Base-by-base conservation (phyloP, 192 early-diverging fungal genomes). In the Phycomyces nitens region DNA sequence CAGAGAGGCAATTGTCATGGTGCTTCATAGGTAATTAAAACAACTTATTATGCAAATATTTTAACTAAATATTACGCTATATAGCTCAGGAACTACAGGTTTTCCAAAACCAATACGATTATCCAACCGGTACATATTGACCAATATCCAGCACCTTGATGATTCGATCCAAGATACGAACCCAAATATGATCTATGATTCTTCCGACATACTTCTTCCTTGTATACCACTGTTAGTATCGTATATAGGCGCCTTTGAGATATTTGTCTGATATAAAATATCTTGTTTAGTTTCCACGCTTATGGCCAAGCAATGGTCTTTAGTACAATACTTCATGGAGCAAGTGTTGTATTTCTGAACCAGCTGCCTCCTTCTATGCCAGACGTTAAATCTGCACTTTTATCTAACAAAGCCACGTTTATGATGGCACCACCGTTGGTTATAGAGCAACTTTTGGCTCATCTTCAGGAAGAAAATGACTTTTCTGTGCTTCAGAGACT, bases 1-100 rank as follows among this genome's bases (percentile, higher is more conserved):
- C 23, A 18, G 43, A n/a, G 1, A 41, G 4, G 47, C 43, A 24
- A 4, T 16, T 24, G 26, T 26, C 26, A 18, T 60, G 2, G 47
- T 60, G 21, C 4, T 60, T 29, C 58, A 60, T n/a, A 60, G 58
- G 58, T 60, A 29, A n/a, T n/a, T n/a, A n/a, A n/a, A n/a, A n/a
- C n/a, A n/a, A n/a, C n/a, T n/a, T n/a, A n/a, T n/a, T n/a, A n/a
- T n/a, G n/a, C n/a, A n/a, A n/a, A n/a, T n/a, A n/a, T n/a, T n/a
- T n/a, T n/a, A n/a, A n/a, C n/a, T n/a, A n/a, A n/a, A 0, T 29
- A 24, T 10, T 2, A 3, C 23, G 6, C n/a, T 43, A 14, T 58
- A 41, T 47, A 60, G 58, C 22, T 60, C 58, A n/a, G 58, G 58
- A 44, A 44, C 58, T 11, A 60, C 58, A 27, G 41, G 42, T 11